Evolutionary conservation across 768 basidiomycete genomes (phyloP).

Genomic region (Filobasidium floriforme): DNA sequence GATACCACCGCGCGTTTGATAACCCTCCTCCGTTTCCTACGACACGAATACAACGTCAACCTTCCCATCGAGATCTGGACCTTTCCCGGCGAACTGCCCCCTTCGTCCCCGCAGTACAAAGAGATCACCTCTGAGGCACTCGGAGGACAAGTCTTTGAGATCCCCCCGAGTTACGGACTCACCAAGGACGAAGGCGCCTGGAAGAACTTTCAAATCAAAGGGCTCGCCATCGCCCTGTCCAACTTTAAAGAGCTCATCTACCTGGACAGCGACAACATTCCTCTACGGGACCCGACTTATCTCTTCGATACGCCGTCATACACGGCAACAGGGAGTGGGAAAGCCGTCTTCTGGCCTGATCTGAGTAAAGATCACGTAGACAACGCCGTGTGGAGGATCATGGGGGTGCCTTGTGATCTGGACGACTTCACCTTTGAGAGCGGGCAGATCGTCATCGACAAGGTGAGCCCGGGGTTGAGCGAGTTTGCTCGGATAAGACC

Average conservation of each 20-base stretch:
- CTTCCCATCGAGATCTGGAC: slow-evolving; percentile 48
- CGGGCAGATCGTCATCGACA: slow-evolving; percentile 48
- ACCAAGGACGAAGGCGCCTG: slow-evolving; percentile 20
- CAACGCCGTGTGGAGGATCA: slow-evolving; percentile 48
- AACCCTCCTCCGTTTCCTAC: slow-evolving; percentile 43
- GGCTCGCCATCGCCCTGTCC: slow-evolving; percentile 41
- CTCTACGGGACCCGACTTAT: slow-evolving; percentile 44
- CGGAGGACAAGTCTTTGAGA: slow-evolving; percentile 41
- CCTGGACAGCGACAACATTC: slow-evolving; percentile 48
- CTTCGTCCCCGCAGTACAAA: neutral
- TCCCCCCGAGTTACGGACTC: slow-evolving; percentile 29
- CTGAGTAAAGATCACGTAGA: slow-evolving; percentile 47
- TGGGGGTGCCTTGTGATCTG: slow-evolving; percentile 43
- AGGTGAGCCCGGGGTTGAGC: slow-evolving; percentile 25
- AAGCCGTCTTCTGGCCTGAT: slow-evolving; percentile 49
- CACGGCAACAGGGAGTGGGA: slow-evolving; percentile 25
- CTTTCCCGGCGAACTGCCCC: slow-evolving; percentile 45
- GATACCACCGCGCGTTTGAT: slow-evolving; percentile 45
- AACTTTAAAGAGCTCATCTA: slow-evolving; percentile 47
- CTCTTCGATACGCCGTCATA: slow-evolving; percentile 46
- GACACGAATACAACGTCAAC: slow-evolving; percentile 32
- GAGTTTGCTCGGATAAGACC: neutral
- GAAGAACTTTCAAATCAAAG: slow-evolving; percentile 47
- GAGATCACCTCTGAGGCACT: slow-evolving; percentile 27
- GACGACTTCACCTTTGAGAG: slow-evolving; percentile 46